Conservation (phyloP, 148 eudicot genomes). For the Pharnaceum exiguum region DNA sequence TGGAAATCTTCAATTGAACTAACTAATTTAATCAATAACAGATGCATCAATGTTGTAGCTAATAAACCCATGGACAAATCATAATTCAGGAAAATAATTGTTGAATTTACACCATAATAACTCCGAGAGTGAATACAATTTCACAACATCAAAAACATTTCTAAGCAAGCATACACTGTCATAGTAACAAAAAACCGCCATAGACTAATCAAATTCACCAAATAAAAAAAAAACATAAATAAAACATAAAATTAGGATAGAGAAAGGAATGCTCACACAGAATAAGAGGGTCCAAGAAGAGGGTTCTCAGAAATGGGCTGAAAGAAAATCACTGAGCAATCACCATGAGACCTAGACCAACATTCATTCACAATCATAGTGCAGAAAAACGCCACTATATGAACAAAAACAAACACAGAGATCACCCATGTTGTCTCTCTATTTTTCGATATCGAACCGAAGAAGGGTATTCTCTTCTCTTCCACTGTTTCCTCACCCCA, state of each 20-base stretch:
- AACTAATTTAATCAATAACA: neutral
- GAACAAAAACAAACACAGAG: slow-evolving; percentile 58
- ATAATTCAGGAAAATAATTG: neutral
- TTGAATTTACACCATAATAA: no score
- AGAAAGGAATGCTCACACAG: slow-evolving; percentile 38
- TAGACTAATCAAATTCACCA: neutral
- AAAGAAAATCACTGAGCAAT: slow-evolving; percentile 61
- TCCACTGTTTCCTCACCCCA: slow-evolving; percentile 21
- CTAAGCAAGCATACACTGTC: neutral
- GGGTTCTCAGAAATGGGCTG: slow-evolving; percentile 80
- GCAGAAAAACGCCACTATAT: slow-evolving; percentile 44
- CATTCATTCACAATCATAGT: slow-evolving; percentile 72
- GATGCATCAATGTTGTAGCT: neutral
- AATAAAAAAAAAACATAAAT: neutral
- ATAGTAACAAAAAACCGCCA: neutral
- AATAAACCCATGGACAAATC: neutral
- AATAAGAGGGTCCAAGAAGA: slow-evolving; percentile 74
- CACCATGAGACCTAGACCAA: slow-evolving; percentile 52
- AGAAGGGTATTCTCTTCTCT: slow-evolving; percentile 48
- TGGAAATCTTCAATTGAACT: neutral
- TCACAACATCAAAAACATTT: neutral
- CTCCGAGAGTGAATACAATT: neutral
- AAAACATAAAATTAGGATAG: no score
- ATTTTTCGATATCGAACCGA: slow-evolving; percentile 49
- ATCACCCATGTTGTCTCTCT: slow-evolving; percentile 70